phyloP scores from a whole-genome alignment of 768 basidiomycete genomes.

The Calocera cornea region DNA sequence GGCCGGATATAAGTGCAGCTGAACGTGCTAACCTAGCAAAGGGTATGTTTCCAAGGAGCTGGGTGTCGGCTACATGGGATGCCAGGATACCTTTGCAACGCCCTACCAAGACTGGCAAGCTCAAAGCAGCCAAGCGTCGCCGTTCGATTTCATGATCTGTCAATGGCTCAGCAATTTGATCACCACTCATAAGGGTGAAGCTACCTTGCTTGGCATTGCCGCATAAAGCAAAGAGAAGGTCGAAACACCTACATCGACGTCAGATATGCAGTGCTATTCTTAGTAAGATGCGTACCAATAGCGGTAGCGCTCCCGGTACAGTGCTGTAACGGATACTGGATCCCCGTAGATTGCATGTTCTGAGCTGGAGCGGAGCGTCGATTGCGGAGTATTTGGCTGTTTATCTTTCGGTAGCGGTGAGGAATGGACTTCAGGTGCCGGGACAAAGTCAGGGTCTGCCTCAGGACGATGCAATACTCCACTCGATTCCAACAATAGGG shows the following conservation, averaged over 20 bases:
- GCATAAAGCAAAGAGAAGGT: slow-evolving; percentile 70
- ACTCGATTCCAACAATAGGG: background rate
- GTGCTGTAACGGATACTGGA: slow-evolving; percentile 9
- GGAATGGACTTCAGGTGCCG: slow-evolving; percentile 3
- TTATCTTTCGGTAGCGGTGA: slow-evolving; percentile 10
- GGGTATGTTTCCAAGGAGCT: slow-evolving; percentile 72
- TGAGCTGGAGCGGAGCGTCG: background rate
- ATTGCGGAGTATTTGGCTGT: background rate
- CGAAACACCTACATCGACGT: slow-evolving; percentile 40
- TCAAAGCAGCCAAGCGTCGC: slow-evolving; percentile 56
- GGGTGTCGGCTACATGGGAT: slow-evolving; percentile 71
- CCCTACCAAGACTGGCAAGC: slow-evolving; percentile 55
- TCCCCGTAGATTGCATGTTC: background rate
- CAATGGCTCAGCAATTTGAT: background rate
- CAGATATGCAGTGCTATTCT: background rate
- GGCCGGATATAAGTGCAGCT: background rate
- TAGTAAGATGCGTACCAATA: slow-evolving; percentile 41
- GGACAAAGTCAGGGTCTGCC: slow-evolving; percentile 14
- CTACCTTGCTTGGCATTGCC: slow-evolving; percentile 51
- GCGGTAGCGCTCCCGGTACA: slow-evolving; percentile 72
- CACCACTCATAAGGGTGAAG: background rate
- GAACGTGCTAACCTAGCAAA: slow-evolving; percentile 56
- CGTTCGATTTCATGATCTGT: slow-evolving; percentile 49
- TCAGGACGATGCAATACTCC: background rate
- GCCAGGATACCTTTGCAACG: slow-evolving; percentile 59